phyloP scores from a whole-genome alignment of 805 yeast species.

The Ascoidea tarda region DNA sequence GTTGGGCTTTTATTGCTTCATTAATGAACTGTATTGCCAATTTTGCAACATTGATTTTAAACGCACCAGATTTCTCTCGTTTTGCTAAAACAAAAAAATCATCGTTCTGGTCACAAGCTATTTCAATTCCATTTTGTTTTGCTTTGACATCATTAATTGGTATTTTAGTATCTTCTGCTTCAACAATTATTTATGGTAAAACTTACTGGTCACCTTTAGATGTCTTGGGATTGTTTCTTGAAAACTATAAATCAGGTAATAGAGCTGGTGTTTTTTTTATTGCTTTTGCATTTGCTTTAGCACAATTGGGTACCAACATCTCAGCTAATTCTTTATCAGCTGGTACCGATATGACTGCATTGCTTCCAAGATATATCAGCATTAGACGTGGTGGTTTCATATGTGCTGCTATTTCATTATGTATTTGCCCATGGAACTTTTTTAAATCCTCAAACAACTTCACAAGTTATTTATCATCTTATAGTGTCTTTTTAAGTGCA shows the following conservation, averaged over 20 bases:
- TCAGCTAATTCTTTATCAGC: slow-evolving; percentile 60
- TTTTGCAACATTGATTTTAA: slow-evolving; percentile 78
- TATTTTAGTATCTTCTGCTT: slow-evolving; percentile 71
- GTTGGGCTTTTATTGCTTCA: slow-evolving; percentile 74
- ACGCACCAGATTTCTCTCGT: slow-evolving; percentile 84
- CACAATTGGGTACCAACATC: slow-evolving; percentile 69
- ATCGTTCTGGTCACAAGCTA: slow-evolving; percentile 40
- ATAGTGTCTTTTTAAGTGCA: slow-evolving; percentile 69
- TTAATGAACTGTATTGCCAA: slow-evolving; percentile 74
- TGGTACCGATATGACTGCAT: slow-evolving; percentile 59
- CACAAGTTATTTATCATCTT: slow-evolving; percentile 70
- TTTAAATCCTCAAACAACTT: slow-evolving; percentile 55
- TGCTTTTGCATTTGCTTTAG: slow-evolving; percentile 54
- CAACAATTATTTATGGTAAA: slow-evolving; percentile 48
- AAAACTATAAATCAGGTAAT: slow-evolving; percentile 36
- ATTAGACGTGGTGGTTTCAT: slow-evolving; percentile 73
- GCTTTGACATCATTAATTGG: slow-evolving; percentile 77
- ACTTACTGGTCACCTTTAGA: slow-evolving; percentile 80
- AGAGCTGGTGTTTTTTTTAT: slow-evolving; percentile 74
- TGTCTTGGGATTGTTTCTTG: slow-evolving; percentile 51
- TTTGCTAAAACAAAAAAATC: slow-evolving; percentile 47
- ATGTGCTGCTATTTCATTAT: slow-evolving; percentile 57
- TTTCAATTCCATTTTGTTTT: slow-evolving; percentile 66
- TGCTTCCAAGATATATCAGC: slow-evolving; percentile 47
- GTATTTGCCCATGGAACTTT: slow-evolving; percentile 77